Base-by-base conservation (phyloP, 2,329 filamentous ascomycete genomes). In the Ceratocystiopsis minuta region DNA sequence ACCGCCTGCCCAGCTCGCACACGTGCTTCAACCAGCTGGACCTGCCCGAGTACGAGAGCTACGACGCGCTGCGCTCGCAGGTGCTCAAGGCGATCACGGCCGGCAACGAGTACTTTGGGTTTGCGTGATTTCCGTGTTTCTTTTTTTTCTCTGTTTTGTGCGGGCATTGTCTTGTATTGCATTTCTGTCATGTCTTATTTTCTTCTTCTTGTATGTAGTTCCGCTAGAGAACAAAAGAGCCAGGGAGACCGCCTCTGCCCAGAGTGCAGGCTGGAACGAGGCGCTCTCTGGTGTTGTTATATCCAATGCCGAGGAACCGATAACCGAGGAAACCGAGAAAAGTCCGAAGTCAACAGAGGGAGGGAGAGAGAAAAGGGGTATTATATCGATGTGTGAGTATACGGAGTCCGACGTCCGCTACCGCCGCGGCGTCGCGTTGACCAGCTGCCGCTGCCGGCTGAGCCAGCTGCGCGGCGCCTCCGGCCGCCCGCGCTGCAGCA, bases 1-100 rank as follows among this genome's bases (percentile, higher is more conserved):
- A 95, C 56, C 81, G 90, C 51, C 70, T 98, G 49, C 90, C 90
- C 43, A 93, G 84, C 53, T 94, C 87, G 53, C 92, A 98, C 61
- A 98, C 90, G 49, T 98, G 90, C 68, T 98, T 98, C 66, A 98
- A 98, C 60, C 90, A 98, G 66, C 84, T 98, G 57, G 90, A 98
- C 65, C 75, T 98, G 51, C 90, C 90, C 36, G 90, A 98, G 64
- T 98, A 98, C 57, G 90, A 96, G 55, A 92, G 77, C 58, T 98
- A 98, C 61, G 90, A 98, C 54, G 70, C 73, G 51, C 73, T 98
- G 47, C 78, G 90, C 48, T 77, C 82, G 53, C 86, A 90, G 57
- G 64, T 98, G 46, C 78, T 92, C 60, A 96, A 87, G 51, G 90
- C 90, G 48, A 95, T 98, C 60, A 98, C 90, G n/a, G 80, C 87